Conservation (phyloP, 1,284 basidiomycete genomes). For the Marasmius fiardii region DNA sequence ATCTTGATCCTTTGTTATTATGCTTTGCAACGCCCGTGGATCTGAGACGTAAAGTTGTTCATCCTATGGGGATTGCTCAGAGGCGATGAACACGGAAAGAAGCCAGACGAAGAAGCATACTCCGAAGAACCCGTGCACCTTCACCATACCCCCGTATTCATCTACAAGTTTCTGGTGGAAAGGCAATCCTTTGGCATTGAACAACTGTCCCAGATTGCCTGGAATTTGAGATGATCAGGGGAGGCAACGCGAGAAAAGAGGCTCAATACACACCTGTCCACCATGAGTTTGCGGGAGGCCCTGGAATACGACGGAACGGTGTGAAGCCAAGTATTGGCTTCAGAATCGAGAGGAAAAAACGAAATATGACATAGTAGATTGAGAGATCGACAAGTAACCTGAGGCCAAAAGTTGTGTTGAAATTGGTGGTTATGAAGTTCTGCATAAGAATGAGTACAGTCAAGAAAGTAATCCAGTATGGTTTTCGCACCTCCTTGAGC, state of each 20-base stretch:
- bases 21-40: constrained; percentile 41
- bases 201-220: constrained; percentile 49
- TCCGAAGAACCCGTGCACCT: constrained; percentile 49
- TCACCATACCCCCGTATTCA: constrained; percentile 45
- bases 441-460: too few species aligned
- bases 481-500: too few species aligned
- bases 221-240: background rate
- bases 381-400: constrained; percentile 1
- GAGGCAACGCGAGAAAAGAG: background rate
- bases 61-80: constrained; percentile 23
- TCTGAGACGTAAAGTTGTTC: constrained; percentile 48
- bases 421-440: too few species aligned
- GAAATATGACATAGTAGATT: constrained; percentile 12
- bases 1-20: constrained; percentile 45
- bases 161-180: constrained; percentile 44
- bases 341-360: constrained; percentile 15
- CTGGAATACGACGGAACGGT: constrained; percentile 25
- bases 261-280: constrained; percentile 30
- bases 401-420: background rate
- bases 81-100: background rate
- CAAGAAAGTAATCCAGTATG: too few species aligned
- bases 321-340: constrained; percentile 18
- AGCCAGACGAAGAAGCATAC: constrained; percentile 26
- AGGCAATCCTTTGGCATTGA: constrained; percentile 41
- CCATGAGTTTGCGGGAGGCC: constrained; percentile 33